Evolutionary conservation across 73 alveolate species (phyloP).

Genomic region (Paramecium primaurelia): DNA sequence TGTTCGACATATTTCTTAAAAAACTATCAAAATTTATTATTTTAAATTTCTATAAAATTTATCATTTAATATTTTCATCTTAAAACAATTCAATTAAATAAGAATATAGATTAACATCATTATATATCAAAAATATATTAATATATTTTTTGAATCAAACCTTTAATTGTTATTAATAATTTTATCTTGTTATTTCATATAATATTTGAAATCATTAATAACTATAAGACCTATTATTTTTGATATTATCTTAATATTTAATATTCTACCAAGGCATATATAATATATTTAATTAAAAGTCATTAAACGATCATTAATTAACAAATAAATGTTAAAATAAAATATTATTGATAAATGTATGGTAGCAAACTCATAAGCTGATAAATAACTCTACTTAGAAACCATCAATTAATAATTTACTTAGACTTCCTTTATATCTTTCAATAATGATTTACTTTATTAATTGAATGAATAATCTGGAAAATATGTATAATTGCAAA

Average conservation of each 20-base stretch:
- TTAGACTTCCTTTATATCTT: neutral
- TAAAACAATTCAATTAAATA: neutral
- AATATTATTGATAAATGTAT: neutral
- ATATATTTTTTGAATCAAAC: neutral
- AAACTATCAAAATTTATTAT: neutral
- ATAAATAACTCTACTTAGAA: neutral
- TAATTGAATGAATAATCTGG: neutral
- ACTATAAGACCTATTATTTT: neutral
- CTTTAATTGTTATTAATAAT: neutral
- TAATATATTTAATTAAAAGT: neutral
- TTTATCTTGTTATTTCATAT: neutral
- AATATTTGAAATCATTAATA: neutral
- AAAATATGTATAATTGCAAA: neutral
- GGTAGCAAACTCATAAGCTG: neutral
- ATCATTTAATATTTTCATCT: neutral
- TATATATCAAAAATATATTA: neutral
- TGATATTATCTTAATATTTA: neutral
- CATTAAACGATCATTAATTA: neutral
- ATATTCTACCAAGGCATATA: neutral
- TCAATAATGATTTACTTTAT: neutral
- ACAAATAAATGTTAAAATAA: neutral
- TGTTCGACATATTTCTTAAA: neutral
- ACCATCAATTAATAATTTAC: neutral
- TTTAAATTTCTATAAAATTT: neutral
- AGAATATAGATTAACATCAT: neutral